phyloP scores from a whole-genome alignment of 768 basidiomycete genomes.

The Cubamyces lactineus region DNA sequence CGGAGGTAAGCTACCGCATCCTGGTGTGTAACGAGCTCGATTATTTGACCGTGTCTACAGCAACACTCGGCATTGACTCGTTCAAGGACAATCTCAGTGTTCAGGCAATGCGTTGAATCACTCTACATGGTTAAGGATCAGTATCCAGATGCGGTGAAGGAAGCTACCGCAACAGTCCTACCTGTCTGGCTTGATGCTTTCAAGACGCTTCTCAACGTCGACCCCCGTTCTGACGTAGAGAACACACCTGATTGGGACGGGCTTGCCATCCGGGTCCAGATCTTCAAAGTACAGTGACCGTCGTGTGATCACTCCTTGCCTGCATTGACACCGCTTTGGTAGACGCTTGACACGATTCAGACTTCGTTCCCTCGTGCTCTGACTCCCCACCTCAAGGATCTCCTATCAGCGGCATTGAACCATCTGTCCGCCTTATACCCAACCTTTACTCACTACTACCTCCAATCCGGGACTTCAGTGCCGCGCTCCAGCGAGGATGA shows the following conservation, averaged over 20 bases:
- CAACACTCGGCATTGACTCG: conserved; percentile 81
- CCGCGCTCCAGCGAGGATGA: conserved; percentile 79
- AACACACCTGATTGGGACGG: conserved; percentile 76
- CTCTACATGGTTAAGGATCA: conserved; percentile 96
- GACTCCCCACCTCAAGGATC: conserved; percentile 60
- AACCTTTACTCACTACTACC: conserved; percentile 63
- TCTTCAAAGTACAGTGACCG: conserved; percentile 70
- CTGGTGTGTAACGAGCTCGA: neutral
- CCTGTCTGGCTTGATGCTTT: conserved; percentile 95
- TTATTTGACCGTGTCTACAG: conserved; percentile 2
- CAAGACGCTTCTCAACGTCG: conserved; percentile 68
- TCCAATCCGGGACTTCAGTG: conserved; percentile 54
- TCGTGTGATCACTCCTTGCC: too few species aligned
- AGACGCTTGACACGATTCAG: conserved; percentile 82
- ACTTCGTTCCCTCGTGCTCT: conserved; percentile 81
- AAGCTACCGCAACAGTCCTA: conserved; percentile 77
- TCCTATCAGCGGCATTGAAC: conserved; percentile 58
- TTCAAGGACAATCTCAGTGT: conserved; percentile 83
- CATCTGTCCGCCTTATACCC: conserved; percentile 65
- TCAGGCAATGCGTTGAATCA: conserved; percentile 86
- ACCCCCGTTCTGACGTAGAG: conserved; percentile 64
- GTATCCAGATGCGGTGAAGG: conserved; percentile 83
- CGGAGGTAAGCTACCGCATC: conserved; percentile 52
- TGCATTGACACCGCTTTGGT: neutral
- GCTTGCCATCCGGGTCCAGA: conserved; percentile 75